Percentiles rank a stretch among this genome's conserved stretches.
Evolutionary conservation across 140 eudicot genomes (phyloP).

Genomic region (Bidens hawaiensis): DNA sequence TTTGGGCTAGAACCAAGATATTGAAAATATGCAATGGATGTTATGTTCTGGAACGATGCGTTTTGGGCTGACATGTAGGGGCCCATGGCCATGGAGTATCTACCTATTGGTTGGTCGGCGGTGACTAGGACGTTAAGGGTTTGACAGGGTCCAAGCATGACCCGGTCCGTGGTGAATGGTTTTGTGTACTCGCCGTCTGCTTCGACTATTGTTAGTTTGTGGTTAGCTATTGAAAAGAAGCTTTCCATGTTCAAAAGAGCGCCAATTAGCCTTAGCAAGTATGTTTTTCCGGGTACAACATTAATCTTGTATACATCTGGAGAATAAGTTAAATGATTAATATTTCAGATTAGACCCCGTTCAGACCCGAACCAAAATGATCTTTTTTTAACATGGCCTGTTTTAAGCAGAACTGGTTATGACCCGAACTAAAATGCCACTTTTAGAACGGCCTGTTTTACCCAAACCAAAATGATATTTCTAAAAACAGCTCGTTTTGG

Average conservation of each 20-base stretch:
- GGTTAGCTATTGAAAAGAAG: slow-evolving; percentile 74
- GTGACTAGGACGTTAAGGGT: slow-evolving; percentile 66
- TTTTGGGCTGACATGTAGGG: slow-evolving; percentile 61
- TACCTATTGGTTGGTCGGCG: slow-evolving; percentile 55
- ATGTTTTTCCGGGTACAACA: slow-evolving; percentile 65
- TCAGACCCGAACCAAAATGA: too few species aligned
- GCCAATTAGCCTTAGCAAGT: slow-evolving; percentile 58
- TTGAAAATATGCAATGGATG: slow-evolving; percentile 53
- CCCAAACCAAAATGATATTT: too few species aligned
- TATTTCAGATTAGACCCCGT: too few species aligned
- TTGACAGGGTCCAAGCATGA: slow-evolving; percentile 79
- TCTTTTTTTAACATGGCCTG: not conserved
- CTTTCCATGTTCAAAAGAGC: slow-evolving; percentile 60
- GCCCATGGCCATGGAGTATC: slow-evolving; percentile 66
- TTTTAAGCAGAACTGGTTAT: too few species aligned
- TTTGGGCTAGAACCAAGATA: slow-evolving; percentile 49
- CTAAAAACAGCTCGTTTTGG: too few species aligned
- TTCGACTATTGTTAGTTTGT: slow-evolving; percentile 66
- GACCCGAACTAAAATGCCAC: too few species aligned
- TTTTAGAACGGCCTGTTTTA: too few species aligned
- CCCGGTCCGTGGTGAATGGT: slow-evolving; percentile 47
- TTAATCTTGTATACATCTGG: slow-evolving; percentile 59
- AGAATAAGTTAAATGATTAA: not conserved
- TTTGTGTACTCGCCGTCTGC: slow-evolving; percentile 72
- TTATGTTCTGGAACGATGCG: slow-evolving; percentile 46